These are phyloP conservation scores for Papiliotrema nemorosa DNA, from an alignment of 1,284 basidiomycete species.

Conservation along the genomic window DNA sequence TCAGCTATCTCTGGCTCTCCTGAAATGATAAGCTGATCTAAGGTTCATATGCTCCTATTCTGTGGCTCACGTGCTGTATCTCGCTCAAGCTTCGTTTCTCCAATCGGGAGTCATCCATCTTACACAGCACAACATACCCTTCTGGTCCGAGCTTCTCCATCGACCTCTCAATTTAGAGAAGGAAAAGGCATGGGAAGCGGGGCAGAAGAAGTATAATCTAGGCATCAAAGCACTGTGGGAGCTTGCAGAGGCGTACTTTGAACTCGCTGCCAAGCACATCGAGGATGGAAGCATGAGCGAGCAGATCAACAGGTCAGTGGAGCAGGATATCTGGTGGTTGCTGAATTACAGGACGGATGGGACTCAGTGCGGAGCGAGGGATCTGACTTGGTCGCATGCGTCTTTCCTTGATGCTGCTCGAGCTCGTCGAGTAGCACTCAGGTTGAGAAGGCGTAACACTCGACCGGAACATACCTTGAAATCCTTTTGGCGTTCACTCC, in stretches of 20 bases:
- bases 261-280: slow-evolving; percentile 26
- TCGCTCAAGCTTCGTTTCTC: slow-evolving; percentile 21
- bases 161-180: not conserved
- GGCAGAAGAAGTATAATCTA: slow-evolving; percentile 12
- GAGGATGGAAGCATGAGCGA: slow-evolving; percentile 47
- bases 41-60: slow-evolving; percentile 50
- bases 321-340: slow-evolving; percentile 3
- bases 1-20: slow-evolving; percentile 8
- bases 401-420: slow-evolving; percentile 33
- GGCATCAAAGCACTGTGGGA: slow-evolving; percentile 25
- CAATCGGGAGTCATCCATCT: slow-evolving; percentile 23
- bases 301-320: slow-evolving; percentile 49
- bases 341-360: slow-evolving; percentile 22
- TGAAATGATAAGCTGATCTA: not conserved
- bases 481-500: too few relatives aligned
- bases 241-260: slow-evolving; percentile 44
- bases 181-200: slow-evolving; percentile 2
- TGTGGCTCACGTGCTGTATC: slow-evolving; percentile 48
- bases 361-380: slow-evolving; percentile 37
- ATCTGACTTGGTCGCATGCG: slow-evolving; percentile 51
- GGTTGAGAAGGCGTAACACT: too few relatives aligned
- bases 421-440: slow-evolving; percentile 11
- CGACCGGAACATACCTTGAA: too few relatives aligned
- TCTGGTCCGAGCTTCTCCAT: slow-evolving; percentile 42
- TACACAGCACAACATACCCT: slow-evolving; percentile 22